A percentile compares a stretch with the other conserved stretches of the same genome.
phyloP scores from a whole-genome alignment of 768 basidiomycete species.

The Phlebiopsis gigantea region DNA sequence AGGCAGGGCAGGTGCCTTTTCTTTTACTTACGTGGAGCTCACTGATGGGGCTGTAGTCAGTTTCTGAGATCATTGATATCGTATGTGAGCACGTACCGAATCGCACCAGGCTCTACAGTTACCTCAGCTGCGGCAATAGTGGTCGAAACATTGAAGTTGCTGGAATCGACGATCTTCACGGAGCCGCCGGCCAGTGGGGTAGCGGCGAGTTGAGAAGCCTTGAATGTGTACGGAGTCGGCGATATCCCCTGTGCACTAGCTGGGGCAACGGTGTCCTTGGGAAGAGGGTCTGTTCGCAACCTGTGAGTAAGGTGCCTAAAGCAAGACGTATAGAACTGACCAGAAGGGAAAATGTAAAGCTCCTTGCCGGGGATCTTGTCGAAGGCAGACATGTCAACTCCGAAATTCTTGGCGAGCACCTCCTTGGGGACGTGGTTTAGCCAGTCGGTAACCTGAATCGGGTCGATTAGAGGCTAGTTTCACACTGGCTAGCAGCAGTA shows the following conservation, averaged over 20 bases:
- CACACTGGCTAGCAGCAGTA: neutral
- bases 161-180: constrained; percentile 40
- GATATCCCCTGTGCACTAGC: constrained; percentile 40
- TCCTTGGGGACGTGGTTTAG: constrained; percentile 29
- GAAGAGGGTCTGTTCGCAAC: constrained; percentile 18
- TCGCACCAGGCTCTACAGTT: constrained; percentile 51
- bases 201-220: constrained; percentile 39
- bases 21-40: constrained; percentile 13
- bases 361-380: constrained; percentile 23
- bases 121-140: constrained; percentile 54
- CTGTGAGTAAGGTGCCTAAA: neutral
- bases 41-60: neutral
- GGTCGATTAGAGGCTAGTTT: too few relatives aligned
- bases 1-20: neutral
- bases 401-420: constrained; percentile 30
- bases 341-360: constrained; percentile 25
- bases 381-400: constrained; percentile 19
- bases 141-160: constrained; percentile 45
- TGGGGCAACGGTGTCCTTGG: constrained; percentile 30
- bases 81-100: constrained; percentile 47
- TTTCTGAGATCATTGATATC: neutral
- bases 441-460: constrained; percentile 26
- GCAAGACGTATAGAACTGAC: constrained; percentile 9
- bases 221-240: constrained; percentile 41
- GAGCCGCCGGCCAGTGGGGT: constrained; percentile 39